These are phyloP conservation scores for Metschnikowia kofuensis DNA, from an alignment of 805 yeast species.

Conservation along the genomic window DNA sequence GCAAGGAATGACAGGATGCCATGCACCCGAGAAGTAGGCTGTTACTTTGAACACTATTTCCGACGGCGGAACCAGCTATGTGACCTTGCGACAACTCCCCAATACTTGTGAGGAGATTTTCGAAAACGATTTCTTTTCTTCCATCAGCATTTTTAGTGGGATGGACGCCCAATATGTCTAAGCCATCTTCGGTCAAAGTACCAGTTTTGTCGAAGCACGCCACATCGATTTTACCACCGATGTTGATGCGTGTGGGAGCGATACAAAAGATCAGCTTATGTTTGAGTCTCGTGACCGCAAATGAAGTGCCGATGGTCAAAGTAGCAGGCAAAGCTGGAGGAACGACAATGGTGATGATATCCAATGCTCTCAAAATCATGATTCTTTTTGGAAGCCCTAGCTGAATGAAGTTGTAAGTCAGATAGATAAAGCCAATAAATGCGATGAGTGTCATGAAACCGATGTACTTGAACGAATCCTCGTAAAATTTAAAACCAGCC, in stretches of 20 bases:
- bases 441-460: slow-evolving; percentile 93
- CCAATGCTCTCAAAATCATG: slow-evolving; percentile 86
- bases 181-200: slow-evolving; percentile 93
- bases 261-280: slow-evolving; percentile 74
- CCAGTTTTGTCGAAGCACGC: slow-evolving; percentile 97
- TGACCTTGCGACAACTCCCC: slow-evolving; percentile 3
- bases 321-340: slow-evolving; percentile 99
- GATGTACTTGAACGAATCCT: slow-evolving; percentile 92
- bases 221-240: slow-evolving; percentile 92
- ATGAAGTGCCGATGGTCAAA: slow-evolving; percentile 91
- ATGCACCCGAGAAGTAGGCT: slow-evolving; percentile 41
- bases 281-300: slow-evolving; percentile 77
- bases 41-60: slow-evolving; percentile 27
- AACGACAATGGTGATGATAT: slow-evolving; percentile 91
- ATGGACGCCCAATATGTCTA: slow-evolving; percentile 72
- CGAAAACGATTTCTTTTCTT: slow-evolving; percentile 38
- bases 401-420: slow-evolving; percentile 77
- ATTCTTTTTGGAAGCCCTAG: slow-evolving; percentile 66
- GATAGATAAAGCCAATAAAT: slow-evolving; percentile 73
- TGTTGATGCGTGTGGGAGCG: slow-evolving; percentile 89
- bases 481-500: slow-evolving; percentile 85
- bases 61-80: neutral
- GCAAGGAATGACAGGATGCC: slow-evolving; percentile 85
- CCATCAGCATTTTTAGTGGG: slow-evolving; percentile 40
- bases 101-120: slow-evolving; percentile 22